A percentile compares a stretch with the other conserved stretches of the same genome.
Conservation (phyloP, 805 yeast genomes). For the Saturnispora zaruensis region DNA sequence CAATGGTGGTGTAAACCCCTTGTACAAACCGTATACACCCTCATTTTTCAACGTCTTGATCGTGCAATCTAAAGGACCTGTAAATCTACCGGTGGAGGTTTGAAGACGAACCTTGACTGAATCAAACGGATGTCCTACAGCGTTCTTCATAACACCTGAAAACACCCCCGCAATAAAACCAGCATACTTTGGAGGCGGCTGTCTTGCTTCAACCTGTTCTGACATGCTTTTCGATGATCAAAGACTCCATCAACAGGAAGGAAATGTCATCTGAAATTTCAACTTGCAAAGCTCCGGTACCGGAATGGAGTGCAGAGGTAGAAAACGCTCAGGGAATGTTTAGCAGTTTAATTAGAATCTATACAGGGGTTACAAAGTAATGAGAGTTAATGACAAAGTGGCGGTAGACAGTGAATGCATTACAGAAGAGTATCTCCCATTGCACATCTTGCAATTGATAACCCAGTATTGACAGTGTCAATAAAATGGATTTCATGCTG, state of each 20-base stretch:
- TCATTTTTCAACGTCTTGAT: slow-evolving; percentile 62
- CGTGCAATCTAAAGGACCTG: slow-evolving; percentile 78
- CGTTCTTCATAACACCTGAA: slow-evolving; percentile 78
- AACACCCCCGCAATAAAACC: slow-evolving; percentile 88
- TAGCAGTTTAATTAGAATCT: neutral
- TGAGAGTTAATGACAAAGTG: neutral
- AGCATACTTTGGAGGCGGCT: slow-evolving; percentile 43
- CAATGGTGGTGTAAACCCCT: slow-evolving; percentile 89
- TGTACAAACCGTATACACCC: slow-evolving; percentile 72
- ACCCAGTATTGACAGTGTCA: slow-evolving; percentile 84
- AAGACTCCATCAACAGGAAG: neutral
- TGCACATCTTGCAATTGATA: slow-evolving; percentile 89
- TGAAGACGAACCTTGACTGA: slow-evolving; percentile 83
- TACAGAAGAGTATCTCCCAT: slow-evolving; percentile 81
- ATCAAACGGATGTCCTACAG: slow-evolving; percentile 91
- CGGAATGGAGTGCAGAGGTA: neutral
- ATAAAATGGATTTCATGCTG: slow-evolving; percentile 63
- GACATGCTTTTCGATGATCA: neutral
- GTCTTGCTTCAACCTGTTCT: slow-evolving; percentile 10
- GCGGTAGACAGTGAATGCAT: neutral
- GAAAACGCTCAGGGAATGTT: neutral
- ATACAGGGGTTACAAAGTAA: neutral
- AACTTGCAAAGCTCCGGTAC: slow-evolving; percentile 3
- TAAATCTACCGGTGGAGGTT: slow-evolving; percentile 55
- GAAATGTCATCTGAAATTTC: neutral